Evolutionary conservation across 2,329 filamentous ascomycete species (phyloP).

Genomic region (Trichoderma semiorbis): DNA sequence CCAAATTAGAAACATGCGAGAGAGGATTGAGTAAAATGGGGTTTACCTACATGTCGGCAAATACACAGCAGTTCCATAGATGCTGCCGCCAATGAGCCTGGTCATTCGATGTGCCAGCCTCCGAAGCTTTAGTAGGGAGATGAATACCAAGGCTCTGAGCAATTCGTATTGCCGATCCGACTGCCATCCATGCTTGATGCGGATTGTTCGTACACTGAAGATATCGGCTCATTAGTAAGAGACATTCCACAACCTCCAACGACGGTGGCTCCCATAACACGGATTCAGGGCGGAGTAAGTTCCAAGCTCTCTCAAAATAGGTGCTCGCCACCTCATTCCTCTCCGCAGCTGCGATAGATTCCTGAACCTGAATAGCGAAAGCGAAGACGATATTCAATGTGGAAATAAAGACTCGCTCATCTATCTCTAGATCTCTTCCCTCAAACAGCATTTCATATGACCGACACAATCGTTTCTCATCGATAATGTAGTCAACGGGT

Average conservation of each 20-base stretch:
- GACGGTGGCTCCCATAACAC: neutral
- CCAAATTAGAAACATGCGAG: neutral
- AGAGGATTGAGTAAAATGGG: too few species aligned
- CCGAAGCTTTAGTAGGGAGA: neutral
- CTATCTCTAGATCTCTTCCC: neutral
- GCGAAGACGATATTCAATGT: neutral
- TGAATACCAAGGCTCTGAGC: neutral
- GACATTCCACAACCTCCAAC: neutral
- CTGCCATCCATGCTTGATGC: neutral
- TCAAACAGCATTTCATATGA: neutral
- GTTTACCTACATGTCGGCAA: neutral
- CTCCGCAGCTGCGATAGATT: neutral
- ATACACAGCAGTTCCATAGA: neutral
- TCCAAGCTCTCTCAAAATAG: neutral
- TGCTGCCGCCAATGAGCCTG: neutral
- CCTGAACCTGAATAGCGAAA: neutral
- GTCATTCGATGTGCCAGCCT: neutral
- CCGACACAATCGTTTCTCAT: neutral
- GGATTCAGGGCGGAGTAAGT: neutral
- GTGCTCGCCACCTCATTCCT: neutral
- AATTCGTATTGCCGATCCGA: neutral
- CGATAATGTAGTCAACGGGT: neutral
- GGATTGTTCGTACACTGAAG: neutral
- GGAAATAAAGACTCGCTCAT: neutral
- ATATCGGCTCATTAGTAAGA: neutral